Conservation (phyloP, 129 eudicot genomes). For the Mikania micrantha region DNA sequence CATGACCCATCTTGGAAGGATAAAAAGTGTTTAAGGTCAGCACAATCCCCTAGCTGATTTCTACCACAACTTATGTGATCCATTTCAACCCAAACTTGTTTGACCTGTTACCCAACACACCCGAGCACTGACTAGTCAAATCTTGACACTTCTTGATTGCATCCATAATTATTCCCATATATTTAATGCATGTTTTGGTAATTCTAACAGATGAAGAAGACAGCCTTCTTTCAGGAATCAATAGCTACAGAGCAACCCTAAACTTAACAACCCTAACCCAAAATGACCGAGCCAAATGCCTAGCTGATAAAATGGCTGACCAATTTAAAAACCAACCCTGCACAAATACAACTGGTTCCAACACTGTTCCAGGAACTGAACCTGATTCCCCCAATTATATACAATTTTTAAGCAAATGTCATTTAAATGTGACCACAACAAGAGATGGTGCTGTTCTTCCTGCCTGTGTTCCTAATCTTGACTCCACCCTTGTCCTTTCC, state of each 20-base stretch:
- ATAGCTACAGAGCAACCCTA: slow-evolving; percentile 64
- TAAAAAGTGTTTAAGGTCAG: neutral
- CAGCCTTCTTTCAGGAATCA: slow-evolving; percentile 69
- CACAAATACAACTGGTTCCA: slow-evolving; percentile 68
- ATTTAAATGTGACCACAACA: slow-evolving; percentile 58
- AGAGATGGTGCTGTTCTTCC: slow-evolving; percentile 78
- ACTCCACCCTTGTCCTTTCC: slow-evolving; percentile 52
- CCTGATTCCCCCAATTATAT: slow-evolving; percentile 52
- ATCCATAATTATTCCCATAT: too few species aligned
- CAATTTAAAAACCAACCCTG: slow-evolving; percentile 66
- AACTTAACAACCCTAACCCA: slow-evolving; percentile 49
- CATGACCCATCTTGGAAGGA: too few species aligned
- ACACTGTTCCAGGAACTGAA: slow-evolving; percentile 75
- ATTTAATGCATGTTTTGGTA: neutral
- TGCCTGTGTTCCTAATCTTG: slow-evolving; percentile 81
- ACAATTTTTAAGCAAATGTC: slow-evolving; percentile 42
- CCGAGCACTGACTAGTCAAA: too few species aligned
- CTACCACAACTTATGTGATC: too few species aligned
- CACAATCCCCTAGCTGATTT: neutral
- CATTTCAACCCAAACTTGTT: too few species aligned
- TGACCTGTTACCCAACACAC: neutral
- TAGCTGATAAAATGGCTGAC: slow-evolving; percentile 67
- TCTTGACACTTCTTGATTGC: too few species aligned
- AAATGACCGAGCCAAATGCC: slow-evolving; percentile 76
- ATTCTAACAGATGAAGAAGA: slow-evolving; percentile 59